These are phyloP conservation scores for Lepidium sativum DNA, from an alignment of 345 rosid species.

Conservation along the genomic window DNA sequence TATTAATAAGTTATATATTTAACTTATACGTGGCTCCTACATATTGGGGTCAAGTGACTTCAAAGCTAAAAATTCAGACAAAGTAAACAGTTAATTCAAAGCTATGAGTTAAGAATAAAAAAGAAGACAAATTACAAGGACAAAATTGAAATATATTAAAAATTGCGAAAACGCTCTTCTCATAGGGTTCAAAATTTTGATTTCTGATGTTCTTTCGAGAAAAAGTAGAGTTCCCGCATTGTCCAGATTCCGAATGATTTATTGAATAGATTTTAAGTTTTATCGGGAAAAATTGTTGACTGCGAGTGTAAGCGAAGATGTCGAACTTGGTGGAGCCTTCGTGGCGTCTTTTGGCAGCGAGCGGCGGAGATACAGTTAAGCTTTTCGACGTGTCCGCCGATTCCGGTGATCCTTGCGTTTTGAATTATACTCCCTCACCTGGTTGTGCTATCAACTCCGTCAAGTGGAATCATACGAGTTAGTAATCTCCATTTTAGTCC, in stretches of 20 bases:
- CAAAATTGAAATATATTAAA: not conserved
- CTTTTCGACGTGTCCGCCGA: slow-evolving; percentile 67
- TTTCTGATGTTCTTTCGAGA: not conserved
- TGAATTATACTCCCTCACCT: slow-evolving; percentile 72
- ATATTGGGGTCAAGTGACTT: slow-evolving; percentile 14
- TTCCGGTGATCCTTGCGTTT: slow-evolving; percentile 70
- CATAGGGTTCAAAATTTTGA: slow-evolving; percentile 22
- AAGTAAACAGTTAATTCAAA: not conserved
- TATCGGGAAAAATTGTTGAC: not conserved
- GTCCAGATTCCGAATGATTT: slow-evolving; percentile 16
- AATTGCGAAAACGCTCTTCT: not conserved
- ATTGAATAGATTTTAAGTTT: not conserved
- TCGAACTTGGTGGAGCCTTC: slow-evolving; percentile 63
- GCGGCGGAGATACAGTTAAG: slow-evolving; percentile 89
- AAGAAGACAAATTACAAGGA: not conserved
- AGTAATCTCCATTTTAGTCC: slow-evolving; percentile 12
- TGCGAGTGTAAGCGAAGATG: slow-evolving; percentile 5
- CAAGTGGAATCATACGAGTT: slow-evolving; percentile 96
- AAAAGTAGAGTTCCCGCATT: slow-evolving; percentile 19
- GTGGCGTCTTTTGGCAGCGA: slow-evolving; percentile 56
- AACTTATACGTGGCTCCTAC: not conserved
- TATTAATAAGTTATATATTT: not conserved
- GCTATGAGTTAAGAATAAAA: not conserved
- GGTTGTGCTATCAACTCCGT: slow-evolving; percentile 66
- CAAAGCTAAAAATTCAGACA: not conserved